phyloP scores from a whole-genome alignment of 495 filamentous ascomycete genomes.

The Podospora pseudoanserina region DNA sequence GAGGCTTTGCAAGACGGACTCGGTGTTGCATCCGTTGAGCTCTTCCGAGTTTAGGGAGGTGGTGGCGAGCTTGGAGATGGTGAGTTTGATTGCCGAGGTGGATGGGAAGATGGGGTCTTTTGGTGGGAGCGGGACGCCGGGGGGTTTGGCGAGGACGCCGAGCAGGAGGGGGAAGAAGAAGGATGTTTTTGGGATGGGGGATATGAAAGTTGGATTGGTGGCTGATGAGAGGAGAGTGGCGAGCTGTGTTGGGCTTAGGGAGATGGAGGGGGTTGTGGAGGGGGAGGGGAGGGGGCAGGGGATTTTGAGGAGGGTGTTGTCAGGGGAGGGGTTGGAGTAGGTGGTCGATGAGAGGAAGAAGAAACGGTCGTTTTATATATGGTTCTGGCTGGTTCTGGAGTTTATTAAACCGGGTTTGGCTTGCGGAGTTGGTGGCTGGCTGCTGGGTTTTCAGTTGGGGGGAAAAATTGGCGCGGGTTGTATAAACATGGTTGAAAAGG shows the following conservation, averaged over 20 bases:
- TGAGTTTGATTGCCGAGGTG: slow-evolving; percentile 63
- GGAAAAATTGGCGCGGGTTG: not conserved
- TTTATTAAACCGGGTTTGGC: not conserved
- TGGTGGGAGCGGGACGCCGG: slow-evolving; percentile 40
- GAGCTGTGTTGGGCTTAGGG: slow-evolving; percentile 73
- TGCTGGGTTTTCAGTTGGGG: not conserved
- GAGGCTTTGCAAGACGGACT: slow-evolving; percentile 73
- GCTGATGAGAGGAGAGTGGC: slow-evolving; percentile 67
- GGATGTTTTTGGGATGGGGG: slow-evolving; percentile 37
- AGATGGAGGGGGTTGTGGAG: slow-evolving; percentile 64
- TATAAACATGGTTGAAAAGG: not conserved
- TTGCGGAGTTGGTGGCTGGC: not conserved
- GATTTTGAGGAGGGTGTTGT: slow-evolving; percentile 53
- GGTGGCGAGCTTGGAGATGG: slow-evolving; percentile 70
- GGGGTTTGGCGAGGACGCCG: slow-evolving; percentile 40
- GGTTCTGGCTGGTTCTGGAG: not conserved
- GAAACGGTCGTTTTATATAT: not conserved
- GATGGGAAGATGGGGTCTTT: slow-evolving; percentile 64
- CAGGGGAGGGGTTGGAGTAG: slow-evolving; percentile 47
- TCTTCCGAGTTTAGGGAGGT: slow-evolving; percentile 92
- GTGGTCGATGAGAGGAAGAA: not conserved
- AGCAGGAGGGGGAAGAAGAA: slow-evolving; percentile 23
- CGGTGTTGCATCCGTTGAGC: slow-evolving; percentile 79
- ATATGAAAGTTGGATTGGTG: slow-evolving; percentile 23
- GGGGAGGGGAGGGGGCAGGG: slow-evolving; percentile 61